Conservation (phyloP, 441 rosid genomes). For the Biscutella laevigata region DNA sequence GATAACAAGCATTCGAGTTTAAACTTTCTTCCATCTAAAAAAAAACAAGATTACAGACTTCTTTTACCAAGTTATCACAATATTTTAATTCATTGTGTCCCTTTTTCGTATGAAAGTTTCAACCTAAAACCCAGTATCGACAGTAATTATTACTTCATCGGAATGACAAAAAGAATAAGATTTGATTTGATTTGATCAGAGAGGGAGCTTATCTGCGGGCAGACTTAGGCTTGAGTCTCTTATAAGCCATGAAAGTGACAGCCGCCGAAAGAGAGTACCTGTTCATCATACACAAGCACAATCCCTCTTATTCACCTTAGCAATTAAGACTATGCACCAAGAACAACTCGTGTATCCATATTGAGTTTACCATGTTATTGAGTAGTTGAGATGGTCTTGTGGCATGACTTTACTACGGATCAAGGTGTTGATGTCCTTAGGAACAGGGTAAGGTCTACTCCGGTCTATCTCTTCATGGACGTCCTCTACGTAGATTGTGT, state of each 20-base stretch:
- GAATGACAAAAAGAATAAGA: conserved; percentile 10
- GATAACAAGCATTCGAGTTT: background rate
- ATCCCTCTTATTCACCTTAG: conserved; percentile 6
- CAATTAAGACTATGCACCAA: background rate
- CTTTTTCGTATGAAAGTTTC: background rate
- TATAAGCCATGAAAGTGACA: conserved; percentile 87
- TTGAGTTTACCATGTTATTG: conserved; percentile 58
- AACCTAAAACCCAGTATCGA: background rate
- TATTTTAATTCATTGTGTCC: background rate
- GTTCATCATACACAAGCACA: conserved; percentile 19
- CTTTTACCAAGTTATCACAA: background rate
- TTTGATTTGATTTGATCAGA: conserved; percentile 7
- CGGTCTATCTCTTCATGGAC: conserved; percentile 54
- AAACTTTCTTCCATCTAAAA: background rate
- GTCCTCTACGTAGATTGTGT: conserved; percentile 67
- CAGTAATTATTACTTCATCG: conserved; percentile 5
- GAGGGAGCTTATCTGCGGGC: conserved; percentile 16
- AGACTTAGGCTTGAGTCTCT: conserved; percentile 54
- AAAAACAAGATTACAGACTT: background rate
- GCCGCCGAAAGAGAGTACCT: conserved; percentile 96
- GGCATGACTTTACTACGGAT: conserved; percentile 94
- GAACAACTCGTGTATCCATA: background rate
- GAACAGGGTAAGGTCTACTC: conserved; percentile 77
- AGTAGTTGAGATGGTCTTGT: conserved; percentile 84
- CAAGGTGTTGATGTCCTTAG: conserved; percentile 70